A percentile compares a stretch with the other conserved stretches of the same genome.
Evolutionary conservation across 331 rosid genomes (phyloP).

Genomic region (Acacia concinna): DNA sequence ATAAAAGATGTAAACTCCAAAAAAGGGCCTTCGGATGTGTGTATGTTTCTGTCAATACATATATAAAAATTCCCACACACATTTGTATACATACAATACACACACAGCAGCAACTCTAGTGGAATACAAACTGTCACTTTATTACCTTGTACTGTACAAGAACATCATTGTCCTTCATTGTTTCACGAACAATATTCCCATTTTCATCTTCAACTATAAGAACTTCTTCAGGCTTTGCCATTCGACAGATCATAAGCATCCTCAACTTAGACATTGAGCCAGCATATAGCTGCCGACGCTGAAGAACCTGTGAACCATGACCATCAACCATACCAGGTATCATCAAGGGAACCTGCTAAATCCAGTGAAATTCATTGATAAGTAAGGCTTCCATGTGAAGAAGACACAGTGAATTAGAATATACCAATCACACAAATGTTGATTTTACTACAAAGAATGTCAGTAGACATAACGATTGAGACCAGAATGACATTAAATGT

Average conservation of each 20-base stretch:
- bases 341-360: slow-evolving; percentile 61
- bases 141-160: slow-evolving; percentile 97
- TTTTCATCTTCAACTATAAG: slow-evolving; percentile 98
- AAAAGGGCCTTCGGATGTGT: neutral
- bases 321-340: slow-evolving; percentile 88
- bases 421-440: neutral
- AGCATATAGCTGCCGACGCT: slow-evolving; percentile 86
- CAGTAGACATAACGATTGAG: neutral
- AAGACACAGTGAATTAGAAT: neutral
- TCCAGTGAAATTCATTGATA: slow-evolving; percentile 5
- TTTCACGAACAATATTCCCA: slow-evolving; percentile 97
- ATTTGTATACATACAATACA: neutral
- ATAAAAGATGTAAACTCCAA: neutral
- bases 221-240: slow-evolving; percentile 99
- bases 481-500: neutral
- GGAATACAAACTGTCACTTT: neutral
- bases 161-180: slow-evolving; percentile 98
- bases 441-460: neutral
- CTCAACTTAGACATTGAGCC: slow-evolving; percentile 93
- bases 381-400: neutral
- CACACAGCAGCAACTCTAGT: neutral
- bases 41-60: neutral
- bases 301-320: slow-evolving; percentile 68
- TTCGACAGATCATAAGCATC: slow-evolving; percentile 95
- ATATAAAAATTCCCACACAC: neutral